These are phyloP conservation scores for Acephala macrosclerotiorum DNA, from an alignment of 2,329 filamentous ascomycete species.

Conservation along the genomic window DNA sequence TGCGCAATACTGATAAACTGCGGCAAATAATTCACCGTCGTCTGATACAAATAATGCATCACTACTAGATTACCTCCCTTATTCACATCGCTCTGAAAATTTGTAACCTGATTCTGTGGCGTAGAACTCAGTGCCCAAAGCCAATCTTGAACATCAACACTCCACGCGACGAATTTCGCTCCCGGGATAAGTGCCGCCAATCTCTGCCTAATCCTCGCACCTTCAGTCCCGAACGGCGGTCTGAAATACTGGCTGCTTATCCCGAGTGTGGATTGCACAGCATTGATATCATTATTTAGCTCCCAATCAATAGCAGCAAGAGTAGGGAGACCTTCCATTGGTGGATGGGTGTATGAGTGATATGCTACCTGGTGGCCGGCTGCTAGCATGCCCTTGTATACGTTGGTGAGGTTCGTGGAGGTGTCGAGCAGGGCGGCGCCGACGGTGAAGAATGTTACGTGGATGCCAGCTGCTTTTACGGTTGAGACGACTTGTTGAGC, in stretches of 20 bases:
- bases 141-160: constrained; percentile 76
- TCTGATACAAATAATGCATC: constrained; percentile 72
- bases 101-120: constrained; percentile 71
- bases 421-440: constrained; percentile 66
- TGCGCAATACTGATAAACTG: constrained; percentile 72
- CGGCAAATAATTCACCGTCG: constrained; percentile 68
- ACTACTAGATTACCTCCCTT: constrained; percentile 71
- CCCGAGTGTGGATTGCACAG: constrained; percentile 49
- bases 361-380: constrained; percentile 73
- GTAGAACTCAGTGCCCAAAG: constrained; percentile 67
- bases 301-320: constrained; percentile 66
- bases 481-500: constrained; percentile 68
- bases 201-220: constrained; percentile 69
- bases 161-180: constrained; percentile 71
- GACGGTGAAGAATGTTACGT: constrained; percentile 76
- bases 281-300: constrained; percentile 62
- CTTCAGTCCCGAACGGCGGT: constrained; percentile 73
- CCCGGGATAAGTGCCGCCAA: constrained; percentile 59
- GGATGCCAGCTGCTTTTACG: constrained; percentile 65
- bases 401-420: constrained; percentile 65
- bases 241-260: constrained; percentile 65
- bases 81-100: constrained; percentile 68
- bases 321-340: constrained; percentile 64
- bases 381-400: constrained; percentile 66
- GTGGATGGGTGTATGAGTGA: constrained; percentile 74